These are phyloP conservation scores for Apiospora arundinis DNA, from an alignment of 2,329 filamentous ascomycete species.

Conservation along the genomic window DNA sequence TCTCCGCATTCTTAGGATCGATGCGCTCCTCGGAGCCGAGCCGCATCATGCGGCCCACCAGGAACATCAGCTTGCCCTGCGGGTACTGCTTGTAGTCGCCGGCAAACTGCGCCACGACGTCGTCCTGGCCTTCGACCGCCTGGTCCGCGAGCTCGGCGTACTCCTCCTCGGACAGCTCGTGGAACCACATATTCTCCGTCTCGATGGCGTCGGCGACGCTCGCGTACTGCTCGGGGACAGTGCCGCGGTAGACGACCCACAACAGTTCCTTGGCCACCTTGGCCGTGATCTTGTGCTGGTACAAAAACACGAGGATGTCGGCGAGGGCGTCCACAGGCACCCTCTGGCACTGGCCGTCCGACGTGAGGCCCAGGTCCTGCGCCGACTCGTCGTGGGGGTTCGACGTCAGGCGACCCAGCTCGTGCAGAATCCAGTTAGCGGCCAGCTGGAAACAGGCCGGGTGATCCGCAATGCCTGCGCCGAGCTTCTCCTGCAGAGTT, in stretches of 20 bases:
- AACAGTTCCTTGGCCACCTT: slow-evolving; percentile 65
- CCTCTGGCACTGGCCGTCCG: slow-evolving; percentile 53
- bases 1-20: slow-evolving; percentile 58
- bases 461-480: slow-evolving; percentile 33
- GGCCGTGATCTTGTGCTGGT: slow-evolving; percentile 57
- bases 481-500: slow-evolving; percentile 21
- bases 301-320: slow-evolving; percentile 57
- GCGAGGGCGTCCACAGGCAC: slow-evolving; percentile 56
- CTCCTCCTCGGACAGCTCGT: slow-evolving; percentile 53
- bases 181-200: slow-evolving; percentile 59
- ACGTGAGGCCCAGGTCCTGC: slow-evolving; percentile 45
- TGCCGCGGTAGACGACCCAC: slow-evolving; percentile 56
- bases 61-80: slow-evolving; percentile 65
- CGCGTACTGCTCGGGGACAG: slow-evolving; percentile 45
- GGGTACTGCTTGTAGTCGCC: slow-evolving; percentile 51
- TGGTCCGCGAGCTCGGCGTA: slow-evolving; percentile 54
- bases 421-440: slow-evolving; percentile 75
- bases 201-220: slow-evolving; percentile 54
- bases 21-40: slow-evolving; percentile 60
- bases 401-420: slow-evolving; percentile 72
- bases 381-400: slow-evolving; percentile 46
- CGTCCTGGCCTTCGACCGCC: slow-evolving; percentile 53
- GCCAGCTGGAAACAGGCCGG: slow-evolving; percentile 52
- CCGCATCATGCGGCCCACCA: slow-evolving; percentile 65
- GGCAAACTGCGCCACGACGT: slow-evolving; percentile 53